Percentiles rank a stretch among this genome's conserved stretches.
These are phyloP conservation scores for Pseudogymnoascus sp. DNA, from an alignment of 2,329 filamentous ascomycete genomes.

Conservation along the genomic window DNA sequence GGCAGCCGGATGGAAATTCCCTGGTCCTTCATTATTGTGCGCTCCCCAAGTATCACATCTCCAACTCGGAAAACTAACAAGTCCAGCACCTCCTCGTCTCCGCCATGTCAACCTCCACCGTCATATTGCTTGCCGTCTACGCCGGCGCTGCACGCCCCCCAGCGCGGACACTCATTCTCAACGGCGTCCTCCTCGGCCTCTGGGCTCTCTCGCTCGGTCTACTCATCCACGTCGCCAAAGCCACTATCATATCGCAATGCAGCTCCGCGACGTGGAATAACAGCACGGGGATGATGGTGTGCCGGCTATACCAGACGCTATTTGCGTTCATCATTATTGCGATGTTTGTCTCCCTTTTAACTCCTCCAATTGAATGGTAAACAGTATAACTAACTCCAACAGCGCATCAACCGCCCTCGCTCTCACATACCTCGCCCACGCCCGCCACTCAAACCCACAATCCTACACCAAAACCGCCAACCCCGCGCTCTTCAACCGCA, in stretches of 20 bases:
- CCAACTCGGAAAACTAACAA: neutral
- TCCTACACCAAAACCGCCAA: neutral
- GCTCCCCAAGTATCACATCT: neutral
- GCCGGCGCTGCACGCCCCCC: neutral
- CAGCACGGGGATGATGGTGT: neutral
- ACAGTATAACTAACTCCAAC: neutral
- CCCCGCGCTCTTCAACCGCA: neutral
- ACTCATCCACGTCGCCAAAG: neutral
- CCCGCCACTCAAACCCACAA: neutral
- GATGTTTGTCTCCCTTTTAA: neutral
- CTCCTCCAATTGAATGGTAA: neutral
- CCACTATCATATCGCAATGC: neutral
- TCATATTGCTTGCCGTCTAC: neutral
- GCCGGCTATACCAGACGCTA: neutral
- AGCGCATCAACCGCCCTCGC: neutral
- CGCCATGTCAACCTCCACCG: neutral
- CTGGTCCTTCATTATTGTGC: neutral
- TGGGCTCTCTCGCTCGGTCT: neutral
- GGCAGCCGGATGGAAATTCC: neutral
- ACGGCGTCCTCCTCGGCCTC: neutral
- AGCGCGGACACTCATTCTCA: neutral
- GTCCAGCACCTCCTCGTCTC: neutral
- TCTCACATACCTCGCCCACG: neutral
- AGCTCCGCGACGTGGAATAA: neutral
- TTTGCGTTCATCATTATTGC: neutral